Percentiles rank a stretch among this genome's conserved stretches.
These are phyloP conservation scores for Zelopaecilomyces penicillatus DNA, from an alignment of 2,329 filamentous ascomycete genomes.

Conservation along the genomic window DNA sequence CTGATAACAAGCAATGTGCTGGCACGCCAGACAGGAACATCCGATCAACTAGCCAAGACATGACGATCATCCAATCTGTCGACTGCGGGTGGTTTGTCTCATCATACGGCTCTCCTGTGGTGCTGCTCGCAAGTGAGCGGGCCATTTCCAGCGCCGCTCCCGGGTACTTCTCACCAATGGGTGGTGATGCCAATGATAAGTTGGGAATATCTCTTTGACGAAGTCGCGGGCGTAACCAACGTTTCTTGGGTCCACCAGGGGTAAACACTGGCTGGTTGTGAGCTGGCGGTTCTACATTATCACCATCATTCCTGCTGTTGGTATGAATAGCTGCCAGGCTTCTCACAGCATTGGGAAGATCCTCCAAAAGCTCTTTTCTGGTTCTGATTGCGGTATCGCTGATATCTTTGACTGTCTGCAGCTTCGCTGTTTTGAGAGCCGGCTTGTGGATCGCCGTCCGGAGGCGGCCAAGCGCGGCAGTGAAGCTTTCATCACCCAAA, in stretches of 20 bases:
- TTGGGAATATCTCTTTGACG: not conserved
- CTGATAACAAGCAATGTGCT: constrained; percentile 30
- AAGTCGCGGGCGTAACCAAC: constrained; percentile 3
- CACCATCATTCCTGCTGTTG: too few species aligned
- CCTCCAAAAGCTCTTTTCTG: too few species aligned
- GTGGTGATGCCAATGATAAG: not conserved
- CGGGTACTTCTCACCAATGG: constrained; percentile 2
- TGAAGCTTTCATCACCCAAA: constrained; percentile 24
- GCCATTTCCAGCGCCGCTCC: not conserved
- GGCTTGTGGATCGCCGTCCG: not conserved
- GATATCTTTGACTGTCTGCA: not conserved
- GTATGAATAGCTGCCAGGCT: too few species aligned
- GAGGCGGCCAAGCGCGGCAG: constrained; percentile 1
- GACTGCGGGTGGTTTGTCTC: constrained; percentile 21
- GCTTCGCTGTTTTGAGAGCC: not conserved
- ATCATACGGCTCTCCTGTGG: constrained; percentile 3
- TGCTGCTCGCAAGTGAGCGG: too few species aligned
- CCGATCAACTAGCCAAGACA: constrained; percentile 27
- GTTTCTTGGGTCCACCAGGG: constrained; percentile 1
- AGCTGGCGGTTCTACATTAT: not conserved
- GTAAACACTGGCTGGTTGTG: not conserved
- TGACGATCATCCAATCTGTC: constrained; percentile 28
- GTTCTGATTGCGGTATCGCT: too few species aligned
- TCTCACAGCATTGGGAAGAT: too few species aligned
- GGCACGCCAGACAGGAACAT: constrained; percentile 29